Base-by-base conservation (phyloP, 176 grass and related monocot genomes). In the Coix lacrymajobi region DNA sequence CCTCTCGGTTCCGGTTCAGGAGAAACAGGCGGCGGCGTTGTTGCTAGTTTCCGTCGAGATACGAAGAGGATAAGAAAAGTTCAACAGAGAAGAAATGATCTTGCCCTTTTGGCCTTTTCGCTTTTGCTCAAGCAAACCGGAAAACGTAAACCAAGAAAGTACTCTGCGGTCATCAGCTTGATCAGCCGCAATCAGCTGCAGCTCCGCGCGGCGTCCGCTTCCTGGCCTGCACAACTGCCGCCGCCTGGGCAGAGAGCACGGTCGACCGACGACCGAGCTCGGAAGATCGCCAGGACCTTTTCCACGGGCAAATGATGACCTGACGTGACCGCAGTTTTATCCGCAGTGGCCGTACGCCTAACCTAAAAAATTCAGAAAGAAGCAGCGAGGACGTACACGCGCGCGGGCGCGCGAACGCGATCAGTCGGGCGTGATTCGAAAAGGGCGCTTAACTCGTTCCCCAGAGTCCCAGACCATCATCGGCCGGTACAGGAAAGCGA, bases 341-440 rank as follows among this genome's bases (percentile, higher is more conserved):
- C 41, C 1, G 15, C 33, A 32, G 71, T 56, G 87, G 71, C 31
- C 83, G 77, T 81, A 81, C 64, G 83, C 77, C 63, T 32, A 89
- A 85, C 56, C 62, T 56, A 57, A 24, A 11, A 38, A 75, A 8
- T 31, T 11, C 37, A 51, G 39, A 51, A 17, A 62, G 11, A 4
- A 29, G 60, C 60, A 28, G 25, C 10, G 15, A 62, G 9, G 60
- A 48, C 44, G 0, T 10, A 62, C 29, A 62, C n/a, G n/a, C n/a
- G n/a, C n/a, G n/a, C n/a, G n/a, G n/a, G n/a, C 73, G 32, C 41
- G 46, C 45, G 6, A 8, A 11, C 36, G 38, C 28, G 15, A 16
- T 48, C 70, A 29, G 7, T 20, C 73, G 12, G 10, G 28, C 32
- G 29, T 11, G 11, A 63, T 48, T 31, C 12, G 9, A 70, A 72